Conservation (phyloP, 2,329 filamentous ascomycete species). For the Aspergillus candidus region DNA sequence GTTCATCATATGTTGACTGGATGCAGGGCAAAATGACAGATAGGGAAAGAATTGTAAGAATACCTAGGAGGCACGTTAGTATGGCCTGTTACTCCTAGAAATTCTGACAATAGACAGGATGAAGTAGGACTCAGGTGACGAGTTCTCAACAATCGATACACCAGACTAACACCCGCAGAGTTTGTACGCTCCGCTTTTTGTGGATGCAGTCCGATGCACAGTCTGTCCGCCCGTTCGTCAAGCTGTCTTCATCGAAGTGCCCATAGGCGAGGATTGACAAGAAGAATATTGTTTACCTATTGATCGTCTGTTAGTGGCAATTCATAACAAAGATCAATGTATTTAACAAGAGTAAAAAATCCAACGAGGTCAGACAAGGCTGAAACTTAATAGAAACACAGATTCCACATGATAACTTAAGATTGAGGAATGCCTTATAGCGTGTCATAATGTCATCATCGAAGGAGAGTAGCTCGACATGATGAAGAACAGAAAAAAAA, state of each 20-base stretch:
- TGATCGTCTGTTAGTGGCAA: constrained; percentile 26
- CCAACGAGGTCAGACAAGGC: constrained; percentile 56
- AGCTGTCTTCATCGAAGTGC: constrained; percentile 52
- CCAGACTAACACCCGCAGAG: constrained; percentile 50
- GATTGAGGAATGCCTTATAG: constrained; percentile 62
- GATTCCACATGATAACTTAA: constrained; percentile 59
- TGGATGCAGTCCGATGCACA: constrained; percentile 47
- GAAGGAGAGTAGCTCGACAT: constrained; percentile 20
- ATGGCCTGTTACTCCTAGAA: constrained; percentile 10
- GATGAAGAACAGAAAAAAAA: constrained; percentile 3
- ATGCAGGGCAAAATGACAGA: constrained; percentile 13
- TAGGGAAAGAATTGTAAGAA: constrained; percentile 10
- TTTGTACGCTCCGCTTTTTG: constrained; percentile 58
- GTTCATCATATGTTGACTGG: constrained; percentile 54
- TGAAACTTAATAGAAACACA: constrained; percentile 58
- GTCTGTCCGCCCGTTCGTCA: constrained; percentile 66
- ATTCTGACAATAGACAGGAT: constrained; percentile 21
- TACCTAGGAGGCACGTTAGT: constrained; percentile 25
- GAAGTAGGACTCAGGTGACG: constrained; percentile 53
- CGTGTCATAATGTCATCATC: constrained; percentile 59
- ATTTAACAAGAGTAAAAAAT: constrained; percentile 14
- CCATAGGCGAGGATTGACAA: constrained; percentile 12
- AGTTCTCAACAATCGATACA: constrained; percentile 62
- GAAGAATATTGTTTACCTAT: constrained; percentile 28
- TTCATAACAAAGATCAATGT: constrained; percentile 12